Conservation (phyloP, 139 green algal genomes). For the Ulvella scutata region DNA sequence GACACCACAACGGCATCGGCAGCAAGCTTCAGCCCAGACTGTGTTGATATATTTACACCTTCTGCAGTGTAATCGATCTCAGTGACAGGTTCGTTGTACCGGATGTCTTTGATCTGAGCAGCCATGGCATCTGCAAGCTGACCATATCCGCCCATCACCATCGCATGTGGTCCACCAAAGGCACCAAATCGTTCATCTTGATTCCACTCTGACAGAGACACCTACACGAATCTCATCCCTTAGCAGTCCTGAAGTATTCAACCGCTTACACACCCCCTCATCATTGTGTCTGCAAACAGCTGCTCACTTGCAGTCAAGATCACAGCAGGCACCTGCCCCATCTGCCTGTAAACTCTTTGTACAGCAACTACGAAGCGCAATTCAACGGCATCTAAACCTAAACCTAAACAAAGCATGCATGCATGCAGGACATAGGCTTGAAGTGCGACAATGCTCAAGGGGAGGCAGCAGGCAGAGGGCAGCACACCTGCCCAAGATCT, state of each 20-base stretch:
- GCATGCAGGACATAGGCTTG: background rate
- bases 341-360: background rate
- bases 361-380: too few species aligned
- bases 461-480: background rate
- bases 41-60: constrained; percentile 11
- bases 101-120: constrained; percentile 14
- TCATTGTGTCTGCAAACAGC: background rate
- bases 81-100: constrained; percentile 11
- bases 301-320: background rate
- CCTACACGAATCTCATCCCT: too few species aligned
- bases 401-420: background rate
- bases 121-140: constrained; percentile 5
- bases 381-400: too few species aligned
- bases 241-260: too few species aligned
- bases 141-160: constrained; percentile 61
- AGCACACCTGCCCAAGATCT: constrained; percentile 20
- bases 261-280: too few species aligned
- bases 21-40: constrained; percentile 15
- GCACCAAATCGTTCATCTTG: constrained; percentile 62
- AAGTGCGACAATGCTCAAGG: too few species aligned
- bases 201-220: constrained; percentile 68
- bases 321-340: background rate
- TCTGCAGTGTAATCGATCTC: constrained; percentile 8
- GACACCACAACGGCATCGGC: constrained; percentile 39
- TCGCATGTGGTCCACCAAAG: constrained; percentile 75